These are phyloP conservation scores for Sugiyamaella chiloensis DNA, from an alignment of 805 yeast species.

Conservation along the genomic window DNA sequence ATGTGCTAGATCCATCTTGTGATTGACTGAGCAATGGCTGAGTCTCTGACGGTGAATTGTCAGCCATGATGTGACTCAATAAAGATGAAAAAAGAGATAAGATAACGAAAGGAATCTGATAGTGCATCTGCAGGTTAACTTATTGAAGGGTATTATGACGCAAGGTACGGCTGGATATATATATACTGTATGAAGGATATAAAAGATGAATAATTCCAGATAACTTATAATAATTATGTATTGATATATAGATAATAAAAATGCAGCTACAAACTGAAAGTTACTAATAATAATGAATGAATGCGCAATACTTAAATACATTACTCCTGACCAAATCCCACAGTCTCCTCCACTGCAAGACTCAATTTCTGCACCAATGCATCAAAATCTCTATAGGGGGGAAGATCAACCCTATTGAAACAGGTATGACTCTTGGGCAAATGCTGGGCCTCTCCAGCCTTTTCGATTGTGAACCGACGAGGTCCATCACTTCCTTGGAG, in stretches of 20 bases:
- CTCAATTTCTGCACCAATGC: constrained; percentile 84
- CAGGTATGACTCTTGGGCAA: constrained; percentile 97
- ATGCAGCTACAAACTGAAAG: background rate
- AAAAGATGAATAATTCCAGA: no score
- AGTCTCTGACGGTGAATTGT: constrained; percentile 3
- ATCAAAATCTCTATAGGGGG: constrained; percentile 84
- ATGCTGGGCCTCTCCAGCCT: constrained; percentile 91
- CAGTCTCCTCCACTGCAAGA: constrained; percentile 97
- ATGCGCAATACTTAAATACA: background rate
- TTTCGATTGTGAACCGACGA: constrained; percentile 96
- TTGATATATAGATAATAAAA: background rate
- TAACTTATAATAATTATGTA: background rate
- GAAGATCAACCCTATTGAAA: constrained; percentile 97
- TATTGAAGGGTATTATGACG: no score
- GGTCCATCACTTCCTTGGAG: constrained; percentile 99
- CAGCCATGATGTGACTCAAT: no score
- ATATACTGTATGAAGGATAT: no score
- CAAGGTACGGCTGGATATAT: no score
- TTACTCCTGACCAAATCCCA: constrained; percentile 97
- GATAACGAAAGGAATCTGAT: no score
- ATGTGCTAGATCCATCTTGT: background rate
- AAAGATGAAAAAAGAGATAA: no score
- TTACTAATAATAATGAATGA: background rate
- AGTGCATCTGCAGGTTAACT: no score
- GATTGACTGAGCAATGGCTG: background rate